phyloP scores from a whole-genome alignment of 1,284 basidiomycete genomes.

The Xerocomus nothofagi region DNA sequence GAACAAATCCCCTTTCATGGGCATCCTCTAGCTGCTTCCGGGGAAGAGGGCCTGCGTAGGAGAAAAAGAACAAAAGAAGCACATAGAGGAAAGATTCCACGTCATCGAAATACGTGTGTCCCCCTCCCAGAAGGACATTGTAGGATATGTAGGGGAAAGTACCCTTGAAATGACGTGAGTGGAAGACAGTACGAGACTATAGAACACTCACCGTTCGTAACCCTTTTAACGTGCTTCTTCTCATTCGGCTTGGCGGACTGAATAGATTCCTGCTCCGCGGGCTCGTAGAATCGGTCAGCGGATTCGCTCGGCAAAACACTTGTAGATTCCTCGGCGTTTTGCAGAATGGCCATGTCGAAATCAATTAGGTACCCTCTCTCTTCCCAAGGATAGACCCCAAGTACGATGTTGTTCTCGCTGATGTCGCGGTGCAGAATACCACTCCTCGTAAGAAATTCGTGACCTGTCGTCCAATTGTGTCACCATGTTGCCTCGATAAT shows the following conservation, averaged over 20 bases:
- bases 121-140: background rate
- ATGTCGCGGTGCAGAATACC: constrained; percentile 17
- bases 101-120: constrained; percentile 11
- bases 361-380: constrained; percentile 20
- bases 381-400: background rate
- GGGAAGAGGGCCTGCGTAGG: constrained; percentile 6
- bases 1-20: background rate
- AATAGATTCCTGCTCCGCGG: background rate
- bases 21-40: background rate
- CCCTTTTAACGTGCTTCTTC: background rate
- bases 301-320: background rate
- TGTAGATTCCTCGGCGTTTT: background rate
- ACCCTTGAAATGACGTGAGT: background rate
- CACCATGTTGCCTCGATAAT: background rate
- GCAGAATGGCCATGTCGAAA: constrained; percentile 13
- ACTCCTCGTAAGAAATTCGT: constrained; percentile 10
- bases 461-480: constrained; percentile 2
- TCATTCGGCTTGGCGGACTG: background rate
- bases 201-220: background rate
- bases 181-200: background rate
- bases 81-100: constrained; percentile 19
- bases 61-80: constrained; percentile 13
- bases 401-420: constrained; percentile 23
- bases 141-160: constrained; percentile 13
- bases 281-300: background rate